Evolutionary conservation across 306 rosid genomes (phyloP).

Genomic region (Quercus agrifolia): DNA sequence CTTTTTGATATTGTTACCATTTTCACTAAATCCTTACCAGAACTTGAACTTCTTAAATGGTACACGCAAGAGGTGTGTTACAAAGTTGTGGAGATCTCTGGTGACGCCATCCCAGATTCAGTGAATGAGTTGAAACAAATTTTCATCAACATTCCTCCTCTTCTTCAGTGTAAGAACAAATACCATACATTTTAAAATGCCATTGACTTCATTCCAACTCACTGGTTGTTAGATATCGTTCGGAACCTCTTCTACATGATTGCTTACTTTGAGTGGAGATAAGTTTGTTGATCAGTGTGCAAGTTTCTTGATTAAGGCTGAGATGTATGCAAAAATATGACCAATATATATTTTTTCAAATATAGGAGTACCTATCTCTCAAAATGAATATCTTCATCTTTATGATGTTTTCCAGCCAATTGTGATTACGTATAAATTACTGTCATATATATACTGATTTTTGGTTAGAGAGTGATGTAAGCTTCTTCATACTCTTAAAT

Average conservation of each 20-base stretch:
- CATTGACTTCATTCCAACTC: no score
- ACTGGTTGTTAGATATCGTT: neutral
- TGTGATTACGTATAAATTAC: neutral
- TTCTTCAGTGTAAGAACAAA: conserved; percentile 46
- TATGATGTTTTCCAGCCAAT: conserved; percentile 1
- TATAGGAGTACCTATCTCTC: neutral
- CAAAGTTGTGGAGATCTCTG: conserved; percentile 28
- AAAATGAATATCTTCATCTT: neutral
- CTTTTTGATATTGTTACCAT: neutral
- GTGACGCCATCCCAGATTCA: conserved; percentile 53
- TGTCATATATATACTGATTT: neutral
- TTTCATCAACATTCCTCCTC: conserved; percentile 44
- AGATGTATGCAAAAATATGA: no score
- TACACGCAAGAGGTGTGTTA: conserved; percentile 41
- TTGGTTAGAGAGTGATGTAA: neutral
- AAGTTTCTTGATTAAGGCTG: neutral
- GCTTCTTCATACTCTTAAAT: neutral
- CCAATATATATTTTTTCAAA: neutral
- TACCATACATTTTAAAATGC: neutral
- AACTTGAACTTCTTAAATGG: neutral
- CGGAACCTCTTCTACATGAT: neutral
- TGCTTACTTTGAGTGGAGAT: neutral
- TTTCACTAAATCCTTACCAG: neutral
- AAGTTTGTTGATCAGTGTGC: neutral
- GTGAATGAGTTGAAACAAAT: conserved; percentile 46